These are phyloP conservation scores for Epichloe sibirici DNA, from an alignment of 2,329 filamentous ascomycete genomes.

Conservation along the genomic window DNA sequence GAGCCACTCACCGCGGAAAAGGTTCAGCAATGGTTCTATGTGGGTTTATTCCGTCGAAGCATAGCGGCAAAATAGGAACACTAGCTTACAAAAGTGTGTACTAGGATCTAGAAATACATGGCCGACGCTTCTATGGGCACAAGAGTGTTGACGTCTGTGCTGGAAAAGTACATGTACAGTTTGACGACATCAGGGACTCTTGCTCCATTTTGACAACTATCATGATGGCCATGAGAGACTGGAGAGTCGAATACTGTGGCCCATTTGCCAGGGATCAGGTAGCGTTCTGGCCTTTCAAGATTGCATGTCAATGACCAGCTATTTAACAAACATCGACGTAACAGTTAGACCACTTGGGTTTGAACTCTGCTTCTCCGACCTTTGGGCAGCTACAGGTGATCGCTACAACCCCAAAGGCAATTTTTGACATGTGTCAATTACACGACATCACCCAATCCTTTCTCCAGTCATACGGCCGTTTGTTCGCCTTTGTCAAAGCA, in stretches of 20 bases:
- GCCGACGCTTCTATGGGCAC: conserved; percentile 24
- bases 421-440: conserved; percentile 21
- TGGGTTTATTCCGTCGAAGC: conserved; percentile 18
- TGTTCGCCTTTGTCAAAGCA: conserved; percentile 39
- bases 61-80: not conserved
- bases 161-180: conserved; percentile 40
- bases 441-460: conserved; percentile 20
- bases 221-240: conserved; percentile 29
- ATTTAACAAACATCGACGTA: not conserved
- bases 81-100: not conserved
- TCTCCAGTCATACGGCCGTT: conserved; percentile 34
- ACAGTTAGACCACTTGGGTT: not conserved
- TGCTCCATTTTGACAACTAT: conserved; percentile 36
- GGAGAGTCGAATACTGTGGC: conserved; percentile 23
- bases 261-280: conserved; percentile 3
- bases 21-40: conserved; percentile 32
- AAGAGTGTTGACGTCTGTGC: conserved; percentile 23
- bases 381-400: conserved; percentile 19
- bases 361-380: not conserved
- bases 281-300: not conserved
- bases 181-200: conserved; percentile 49
- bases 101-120: conserved; percentile 27
- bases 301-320: not conserved
- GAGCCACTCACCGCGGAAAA: conserved; percentile 22
- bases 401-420: conserved; percentile 11